Evolutionary conservation across 345 rosid genomes (phyloP).

Genomic region (Kandelia obovata): DNA sequence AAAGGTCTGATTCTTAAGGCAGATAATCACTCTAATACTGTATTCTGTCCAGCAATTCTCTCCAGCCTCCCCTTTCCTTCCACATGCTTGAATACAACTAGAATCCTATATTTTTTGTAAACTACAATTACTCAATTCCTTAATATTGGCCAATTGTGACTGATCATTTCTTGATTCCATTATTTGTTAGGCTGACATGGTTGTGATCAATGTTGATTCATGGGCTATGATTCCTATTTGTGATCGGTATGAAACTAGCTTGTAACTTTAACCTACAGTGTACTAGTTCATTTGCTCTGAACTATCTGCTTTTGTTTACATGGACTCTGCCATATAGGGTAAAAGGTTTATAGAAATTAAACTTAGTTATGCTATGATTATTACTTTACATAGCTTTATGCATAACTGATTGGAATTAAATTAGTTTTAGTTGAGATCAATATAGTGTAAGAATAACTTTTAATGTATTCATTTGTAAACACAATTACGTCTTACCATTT

Average conservation of each 20-base stretch:
- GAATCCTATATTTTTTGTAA: background rate
- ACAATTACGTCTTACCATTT: slow-evolving; percentile 4
- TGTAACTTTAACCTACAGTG: background rate
- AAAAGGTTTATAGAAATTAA: background rate
- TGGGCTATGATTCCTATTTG: slow-evolving; percentile 67
- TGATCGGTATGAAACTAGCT: slow-evolving; percentile 44
- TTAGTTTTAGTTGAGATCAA: background rate
- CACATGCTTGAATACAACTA: background rate
- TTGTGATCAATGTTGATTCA: slow-evolving; percentile 46
- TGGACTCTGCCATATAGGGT: background rate
- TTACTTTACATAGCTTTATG: too few relatives aligned
- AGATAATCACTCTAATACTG: background rate
- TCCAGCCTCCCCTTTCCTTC: background rate
- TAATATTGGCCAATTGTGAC: slow-evolving; percentile 4
- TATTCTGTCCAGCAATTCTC: background rate
- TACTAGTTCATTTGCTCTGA: background rate
- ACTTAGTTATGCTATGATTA: too few relatives aligned
- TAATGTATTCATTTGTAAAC: background rate
- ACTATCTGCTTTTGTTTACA: background rate
- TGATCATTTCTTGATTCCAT: slow-evolving; percentile 12
- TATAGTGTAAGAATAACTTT: background rate
- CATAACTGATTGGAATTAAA: too few relatives aligned
- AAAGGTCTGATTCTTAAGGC: slow-evolving; percentile 39
- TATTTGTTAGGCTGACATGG: slow-evolving; percentile 55
- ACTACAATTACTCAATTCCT: background rate